Conservation (phyloP, 202 grass and related monocot genomes). For the Carex arenaria region DNA sequence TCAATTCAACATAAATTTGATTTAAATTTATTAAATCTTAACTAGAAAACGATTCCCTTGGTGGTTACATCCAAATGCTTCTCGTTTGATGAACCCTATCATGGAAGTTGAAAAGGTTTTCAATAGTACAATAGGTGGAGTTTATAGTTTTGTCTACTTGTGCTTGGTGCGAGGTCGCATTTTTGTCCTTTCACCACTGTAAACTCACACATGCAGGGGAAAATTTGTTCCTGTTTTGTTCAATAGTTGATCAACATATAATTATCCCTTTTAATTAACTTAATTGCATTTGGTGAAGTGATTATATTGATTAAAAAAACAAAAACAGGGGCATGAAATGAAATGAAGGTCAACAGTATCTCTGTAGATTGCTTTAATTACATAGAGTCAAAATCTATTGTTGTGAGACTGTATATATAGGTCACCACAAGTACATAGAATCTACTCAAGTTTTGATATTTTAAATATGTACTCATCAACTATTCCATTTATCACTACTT, state of each 20-base stretch:
- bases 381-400: background rate
- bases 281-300: background rate
- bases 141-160: slow-evolving; percentile 16
- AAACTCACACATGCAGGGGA: slow-evolving; percentile 17
- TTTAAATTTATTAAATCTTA: background rate
- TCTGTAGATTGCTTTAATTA: background rate
- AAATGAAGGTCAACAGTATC: background rate
- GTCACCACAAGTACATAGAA: background rate
- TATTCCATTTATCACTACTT: background rate
- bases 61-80: slow-evolving; percentile 19
- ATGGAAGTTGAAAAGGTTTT: background rate
- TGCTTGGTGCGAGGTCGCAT: slow-evolving; percentile 3
- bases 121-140: slow-evolving; percentile 8
- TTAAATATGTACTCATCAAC: background rate
- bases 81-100: background rate
- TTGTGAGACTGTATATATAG: background rate
- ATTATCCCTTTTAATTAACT: background rate
- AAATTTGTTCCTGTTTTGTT: background rate
- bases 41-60: background rate
- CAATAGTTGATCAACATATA: background rate
- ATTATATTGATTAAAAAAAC: background rate
- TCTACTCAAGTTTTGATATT: background rate
- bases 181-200: slow-evolving; percentile 25
- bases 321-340: background rate
- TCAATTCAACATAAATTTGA: background rate